Conservation (phyloP, 768 basidiomycete species). For the Pholiota molesta region DNA sequence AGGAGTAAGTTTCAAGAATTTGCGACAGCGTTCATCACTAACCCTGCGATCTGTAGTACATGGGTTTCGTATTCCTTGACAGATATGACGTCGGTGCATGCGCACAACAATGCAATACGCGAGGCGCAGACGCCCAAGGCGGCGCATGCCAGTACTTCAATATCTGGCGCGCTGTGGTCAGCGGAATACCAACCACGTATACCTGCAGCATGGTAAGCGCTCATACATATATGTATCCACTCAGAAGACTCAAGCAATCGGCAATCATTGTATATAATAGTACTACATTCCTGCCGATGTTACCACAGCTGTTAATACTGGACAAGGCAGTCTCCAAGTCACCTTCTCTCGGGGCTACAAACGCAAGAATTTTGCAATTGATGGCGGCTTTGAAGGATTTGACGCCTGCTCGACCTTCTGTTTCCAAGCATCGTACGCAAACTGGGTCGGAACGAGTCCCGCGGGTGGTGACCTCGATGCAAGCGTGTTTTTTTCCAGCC, state of each 20-base stretch:
- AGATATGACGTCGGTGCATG: conserved; percentile 46
- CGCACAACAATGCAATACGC: conserved; percentile 42
- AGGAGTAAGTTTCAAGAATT: conserved; percentile 35
- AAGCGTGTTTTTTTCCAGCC: conserved; percentile 39
- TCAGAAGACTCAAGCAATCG: no score
- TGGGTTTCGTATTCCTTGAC: conserved; percentile 47
- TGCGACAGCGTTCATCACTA: no score
- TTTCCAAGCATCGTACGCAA: conserved; percentile 33
- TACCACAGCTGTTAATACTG: conserved; percentile 45
- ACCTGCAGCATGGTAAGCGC: conserved; percentile 38
- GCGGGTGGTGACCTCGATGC: conserved; percentile 40
- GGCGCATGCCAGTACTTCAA: conserved; percentile 51
- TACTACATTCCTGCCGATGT: conserved; percentile 43
- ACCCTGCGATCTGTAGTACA: conserved; percentile 34
- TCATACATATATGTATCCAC: neutral
- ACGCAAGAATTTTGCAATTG: conserved; percentile 35
- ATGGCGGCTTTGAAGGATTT: conserved; percentile 46
- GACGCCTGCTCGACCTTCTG: conserved; percentile 38
- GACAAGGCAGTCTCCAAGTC: conserved; percentile 43
- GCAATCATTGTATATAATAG: conserved; percentile 24
- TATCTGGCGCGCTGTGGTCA: conserved; percentile 48
- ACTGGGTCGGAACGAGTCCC: conserved; percentile 40
- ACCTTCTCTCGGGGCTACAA: conserved; percentile 46
- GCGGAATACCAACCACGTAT: conserved; percentile 44
- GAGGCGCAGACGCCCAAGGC: conserved; percentile 37